Base-by-base conservation (phyloP, 1,139 yeast genomes). In the Hemisphaericaspora xylofermentans region DNA sequence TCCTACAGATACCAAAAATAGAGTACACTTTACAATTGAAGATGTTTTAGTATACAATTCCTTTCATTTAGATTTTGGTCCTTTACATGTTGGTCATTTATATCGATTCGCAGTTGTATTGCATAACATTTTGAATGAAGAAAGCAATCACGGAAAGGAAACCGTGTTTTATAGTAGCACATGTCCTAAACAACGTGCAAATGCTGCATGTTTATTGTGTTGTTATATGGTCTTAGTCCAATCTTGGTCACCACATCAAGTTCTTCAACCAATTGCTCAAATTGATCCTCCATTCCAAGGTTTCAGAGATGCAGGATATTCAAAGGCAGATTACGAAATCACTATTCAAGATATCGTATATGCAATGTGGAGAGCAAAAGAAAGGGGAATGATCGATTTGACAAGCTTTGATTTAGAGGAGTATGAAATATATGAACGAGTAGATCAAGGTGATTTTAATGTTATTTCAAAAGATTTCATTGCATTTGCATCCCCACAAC, bases 281-380 rank as follows among this genome's bases (percentile, higher is more conserved):
- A 81, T 85, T 3, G 93, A 86, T 38, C 97, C 96, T 1, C 97
- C 98, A 2, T 84, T 91, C 53, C 91, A 86, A 83, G 84, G 93
- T 1, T 93, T 91, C 62, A 75, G 98, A 60, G 98, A 93, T 62
- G 98, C 98, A 0, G 98, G 98, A 2, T 93, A 93, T 62, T 87
- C 96, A 4, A 84, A 83, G 44, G 96, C 98, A 0, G 98, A 93
- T 62, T 93, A 88, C 58, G 95, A 86, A 56, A 80, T 93, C 48
- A 81, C 96, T 10, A 88, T 93, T 48, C 98, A 93, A 62, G 98
- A 93, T 61, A 78, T 93, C 13, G 95, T 93, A 3, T 93, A 93
- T 56, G 98, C 95, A 9, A 82, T 94, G 63, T 93, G 98, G 98
- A 76, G 96, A 54, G 98, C 98, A n/a, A 93, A 93, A 59, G 97